phyloP scores from a whole-genome alignment of 176 grass and related monocot species.

The Phoenix dactylifera region DNA sequence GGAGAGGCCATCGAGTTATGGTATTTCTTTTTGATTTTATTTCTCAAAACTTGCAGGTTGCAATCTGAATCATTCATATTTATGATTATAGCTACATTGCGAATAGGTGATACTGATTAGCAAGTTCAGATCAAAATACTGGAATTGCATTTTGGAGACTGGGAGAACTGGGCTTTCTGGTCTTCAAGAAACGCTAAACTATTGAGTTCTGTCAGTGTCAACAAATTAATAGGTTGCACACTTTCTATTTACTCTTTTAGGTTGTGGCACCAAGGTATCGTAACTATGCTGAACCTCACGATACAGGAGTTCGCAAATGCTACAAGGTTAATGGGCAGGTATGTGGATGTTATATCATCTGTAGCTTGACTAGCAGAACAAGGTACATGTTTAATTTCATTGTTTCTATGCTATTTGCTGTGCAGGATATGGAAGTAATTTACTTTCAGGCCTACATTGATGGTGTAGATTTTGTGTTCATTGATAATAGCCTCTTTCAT shows the following conservation, averaged over 20 bases:
- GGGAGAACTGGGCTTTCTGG: too few relatives aligned
- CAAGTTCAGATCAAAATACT: too few relatives aligned
- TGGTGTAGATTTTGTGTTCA: constrained; percentile 92
- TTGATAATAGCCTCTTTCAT: constrained; percentile 54
- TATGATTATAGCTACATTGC: too few relatives aligned
- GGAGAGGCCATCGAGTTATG: constrained; percentile 95
- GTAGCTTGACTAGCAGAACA: too few relatives aligned
- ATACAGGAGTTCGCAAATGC: constrained; percentile 50
- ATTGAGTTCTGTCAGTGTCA: too few relatives aligned
- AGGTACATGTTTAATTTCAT: not conserved
- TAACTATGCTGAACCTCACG: constrained; percentile 55
- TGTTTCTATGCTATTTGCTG: not conserved
- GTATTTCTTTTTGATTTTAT: constrained; percentile 21
- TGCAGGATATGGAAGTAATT: constrained; percentile 81
- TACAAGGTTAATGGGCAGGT: constrained; percentile 83
- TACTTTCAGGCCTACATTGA: constrained; percentile 81
- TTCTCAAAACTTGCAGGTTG: constrained; percentile 12
- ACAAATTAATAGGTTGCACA: too few relatives aligned
- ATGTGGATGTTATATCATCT: constrained; percentile 1
- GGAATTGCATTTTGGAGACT: too few relatives aligned
- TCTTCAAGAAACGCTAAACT: too few relatives aligned
- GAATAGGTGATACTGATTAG: too few relatives aligned
- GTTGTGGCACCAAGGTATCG: constrained; percentile 80
- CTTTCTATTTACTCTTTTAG: constrained; percentile 20
- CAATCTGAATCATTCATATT: too few relatives aligned